Base-by-base conservation (phyloP, 1,284 basidiomycete species). In the Heliocybe sulcata region DNA sequence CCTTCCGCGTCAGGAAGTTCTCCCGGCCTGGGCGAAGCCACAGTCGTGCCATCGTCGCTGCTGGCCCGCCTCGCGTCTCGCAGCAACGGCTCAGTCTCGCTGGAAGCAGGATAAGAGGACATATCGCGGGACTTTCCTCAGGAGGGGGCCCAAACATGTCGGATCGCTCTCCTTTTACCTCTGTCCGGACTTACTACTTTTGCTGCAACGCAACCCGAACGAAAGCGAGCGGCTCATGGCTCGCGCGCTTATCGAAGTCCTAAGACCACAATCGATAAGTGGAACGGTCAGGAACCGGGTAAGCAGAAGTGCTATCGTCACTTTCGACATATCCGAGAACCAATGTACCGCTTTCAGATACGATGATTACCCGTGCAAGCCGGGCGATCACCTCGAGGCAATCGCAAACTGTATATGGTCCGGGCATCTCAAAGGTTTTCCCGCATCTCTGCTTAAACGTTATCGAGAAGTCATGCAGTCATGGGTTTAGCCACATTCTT, bases 401-500 rank as follows among this genome's bases (percentile, higher is more conserved):
- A n/a, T 11, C 20, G 53, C 19, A 22, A 25, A 35, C 38, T 45
- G 35, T 26, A 16, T 52, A 35, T 51, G 54, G 56, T 35, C 56
- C 54, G 54, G 38, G 38, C 56, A 57, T 52, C 53, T 42, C 38
- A 57, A n/a, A 49, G 23, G 47, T 49, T 49, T 49, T 49, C 6
- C 47, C 47, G 47, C 12, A 14, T 49, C 27, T 25, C 22, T 29
- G 23, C 14, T 29, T 49, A 29, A n/a, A 25, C 47, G 47, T 49
- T 49, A 49, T 49, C 47, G 22, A 25, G 47, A 49, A 49, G 23
- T 12, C 14, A 22, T 16, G 47, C 12, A 29, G 47, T 49, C 47
- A 49, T 49, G 47, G 27, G 47, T 29, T 16, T 4, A 20, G 27
- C 23, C 38, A 42, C 47, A 26, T 49, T 49, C n/a, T 8, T 26